phyloP scores from a whole-genome alignment of 2,329 filamentous ascomycete genomes.

The Grosmannia clavigera region DNA sequence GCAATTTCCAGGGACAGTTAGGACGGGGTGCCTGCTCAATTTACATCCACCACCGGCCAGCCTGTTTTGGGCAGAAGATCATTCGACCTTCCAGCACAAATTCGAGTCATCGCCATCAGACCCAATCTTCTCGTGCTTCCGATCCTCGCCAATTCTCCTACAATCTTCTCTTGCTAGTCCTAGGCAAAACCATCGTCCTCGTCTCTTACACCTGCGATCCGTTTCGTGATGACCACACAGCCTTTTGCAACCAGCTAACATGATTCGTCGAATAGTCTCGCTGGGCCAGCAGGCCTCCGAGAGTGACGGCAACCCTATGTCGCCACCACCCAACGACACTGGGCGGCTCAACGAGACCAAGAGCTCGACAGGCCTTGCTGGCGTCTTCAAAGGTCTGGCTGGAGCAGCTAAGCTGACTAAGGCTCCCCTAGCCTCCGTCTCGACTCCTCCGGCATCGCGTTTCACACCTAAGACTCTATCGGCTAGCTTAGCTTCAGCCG shows the following conservation, averaged over 20 bases:
- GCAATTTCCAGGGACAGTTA: neutral
- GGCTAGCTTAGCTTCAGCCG: conserved; percentile 21
- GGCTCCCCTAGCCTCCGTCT: conserved; percentile 16
- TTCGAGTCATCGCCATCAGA: neutral
- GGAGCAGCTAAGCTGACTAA: conserved; percentile 40
- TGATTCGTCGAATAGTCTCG: conserved; percentile 31
- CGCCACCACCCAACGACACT: conserved; percentile 46
- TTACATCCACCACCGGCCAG: neutral
- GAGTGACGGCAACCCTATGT: conserved; percentile 42
- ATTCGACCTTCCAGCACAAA: conserved; percentile 5
- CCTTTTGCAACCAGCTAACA: conserved; percentile 19
- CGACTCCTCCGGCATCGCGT: neutral
- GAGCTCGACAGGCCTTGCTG: conserved; percentile 43
- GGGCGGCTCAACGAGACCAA: conserved; percentile 41
- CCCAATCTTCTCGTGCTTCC: neutral
- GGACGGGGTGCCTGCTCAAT: conserved; percentile 1
- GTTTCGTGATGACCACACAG: neutral
- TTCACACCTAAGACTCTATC: conserved; percentile 2
- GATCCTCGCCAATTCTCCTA: neutral
- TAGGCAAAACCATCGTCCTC: neutral
- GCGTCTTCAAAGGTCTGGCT: conserved; percentile 51
- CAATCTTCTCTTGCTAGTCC: neutral
- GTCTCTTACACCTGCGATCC: neutral
- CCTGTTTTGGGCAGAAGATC: neutral
- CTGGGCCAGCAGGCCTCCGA: conserved; percentile 29